Evolutionary conservation across 2,329 filamentous ascomycete species (phyloP).

Genomic region (Xylaria sp.): DNA sequence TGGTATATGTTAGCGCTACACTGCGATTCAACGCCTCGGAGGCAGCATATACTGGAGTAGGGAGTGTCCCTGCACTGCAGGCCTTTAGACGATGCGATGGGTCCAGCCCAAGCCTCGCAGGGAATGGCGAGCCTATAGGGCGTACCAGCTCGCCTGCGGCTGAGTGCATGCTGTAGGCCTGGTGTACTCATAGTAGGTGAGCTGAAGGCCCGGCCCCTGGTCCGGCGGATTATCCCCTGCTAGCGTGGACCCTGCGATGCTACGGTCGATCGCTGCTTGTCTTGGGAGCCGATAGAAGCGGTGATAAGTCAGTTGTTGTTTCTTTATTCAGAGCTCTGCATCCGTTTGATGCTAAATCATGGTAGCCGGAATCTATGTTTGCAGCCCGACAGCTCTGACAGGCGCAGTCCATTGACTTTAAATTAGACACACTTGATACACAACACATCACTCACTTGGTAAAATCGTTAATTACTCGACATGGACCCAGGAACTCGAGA

Average conservation of each 20-base stretch:
- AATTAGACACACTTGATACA: too few species aligned
- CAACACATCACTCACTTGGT: not conserved
- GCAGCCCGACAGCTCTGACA: too few species aligned
- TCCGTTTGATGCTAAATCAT: too few species aligned
- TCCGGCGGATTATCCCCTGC: constrained; percentile 12
- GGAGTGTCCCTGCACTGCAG: not conserved
- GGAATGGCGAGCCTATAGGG: constrained; percentile 13
- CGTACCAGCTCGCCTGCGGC: constrained; percentile 21
- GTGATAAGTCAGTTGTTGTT: not conserved
- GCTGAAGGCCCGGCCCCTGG: constrained; percentile 20
- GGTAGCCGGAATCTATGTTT: too few species aligned
- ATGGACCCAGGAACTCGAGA: not conserved
- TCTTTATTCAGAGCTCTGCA: too few species aligned
- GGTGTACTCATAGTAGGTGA: not conserved
- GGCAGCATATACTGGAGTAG: not conserved
- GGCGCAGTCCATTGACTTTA: too few species aligned
- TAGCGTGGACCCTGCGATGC: constrained; percentile 17
- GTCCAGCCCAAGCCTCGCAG: constrained; percentile 18
- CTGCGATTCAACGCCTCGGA: not conserved
- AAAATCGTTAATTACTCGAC: not conserved
- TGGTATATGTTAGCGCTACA: constrained; percentile 7
- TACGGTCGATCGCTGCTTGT: constrained; percentile 10
- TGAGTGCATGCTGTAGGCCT: constrained; percentile 17
- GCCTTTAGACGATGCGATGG: constrained; percentile 5
- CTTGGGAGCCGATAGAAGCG: not conserved